phyloP scores from a whole-genome alignment of 192 early-diverging fungal species.

The Paraglomus brasilianum region DNA sequence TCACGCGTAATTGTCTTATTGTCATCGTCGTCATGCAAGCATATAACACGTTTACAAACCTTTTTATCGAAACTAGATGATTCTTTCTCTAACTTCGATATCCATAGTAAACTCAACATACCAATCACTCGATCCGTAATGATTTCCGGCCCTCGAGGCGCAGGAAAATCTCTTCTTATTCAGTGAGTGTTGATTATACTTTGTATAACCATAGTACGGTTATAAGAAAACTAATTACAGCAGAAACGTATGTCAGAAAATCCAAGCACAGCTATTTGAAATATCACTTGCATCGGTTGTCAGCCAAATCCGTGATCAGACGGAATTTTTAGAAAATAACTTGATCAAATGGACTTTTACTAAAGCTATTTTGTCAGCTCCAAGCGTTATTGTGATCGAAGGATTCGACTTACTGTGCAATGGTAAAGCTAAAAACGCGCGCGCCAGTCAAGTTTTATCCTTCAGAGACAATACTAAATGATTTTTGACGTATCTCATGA shows the following conservation, averaged over 20 bases:
- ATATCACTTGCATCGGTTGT: slow-evolving; percentile 34
- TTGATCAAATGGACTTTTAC: slow-evolving; percentile 33
- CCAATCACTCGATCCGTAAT: slow-evolving; percentile 44
- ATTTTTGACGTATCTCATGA: not conserved
- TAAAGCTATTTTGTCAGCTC: slow-evolving; percentile 43
- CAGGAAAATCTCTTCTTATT: slow-evolving; percentile 46
- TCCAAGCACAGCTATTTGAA: slow-evolving; percentile 29
- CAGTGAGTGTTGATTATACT: slow-evolving; percentile 35
- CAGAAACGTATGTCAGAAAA: slow-evolving; percentile 14
- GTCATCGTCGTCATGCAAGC: too few species aligned
- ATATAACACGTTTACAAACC: too few species aligned
- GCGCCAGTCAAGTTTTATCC: not conserved
- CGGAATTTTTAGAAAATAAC: slow-evolving; percentile 1
- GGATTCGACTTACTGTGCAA: slow-evolving; percentile 52
- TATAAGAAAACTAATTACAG: not conserved
- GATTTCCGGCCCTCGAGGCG: slow-evolving; percentile 45
- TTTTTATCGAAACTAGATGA: too few species aligned
- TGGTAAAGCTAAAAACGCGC: slow-evolving; percentile 28
- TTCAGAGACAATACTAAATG: slow-evolving; percentile 13
- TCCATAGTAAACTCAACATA: slow-evolving; percentile 38
- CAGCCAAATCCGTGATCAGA: slow-evolving; percentile 27
- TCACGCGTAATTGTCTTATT: too few species aligned
- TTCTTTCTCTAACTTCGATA: slow-evolving; percentile 25
- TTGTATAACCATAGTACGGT: not conserved
- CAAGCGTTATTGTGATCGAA: slow-evolving; percentile 50